phyloP scores from a whole-genome alignment of 169 alveolate genomes.

The Plasmodium cynomolgi region DNA sequence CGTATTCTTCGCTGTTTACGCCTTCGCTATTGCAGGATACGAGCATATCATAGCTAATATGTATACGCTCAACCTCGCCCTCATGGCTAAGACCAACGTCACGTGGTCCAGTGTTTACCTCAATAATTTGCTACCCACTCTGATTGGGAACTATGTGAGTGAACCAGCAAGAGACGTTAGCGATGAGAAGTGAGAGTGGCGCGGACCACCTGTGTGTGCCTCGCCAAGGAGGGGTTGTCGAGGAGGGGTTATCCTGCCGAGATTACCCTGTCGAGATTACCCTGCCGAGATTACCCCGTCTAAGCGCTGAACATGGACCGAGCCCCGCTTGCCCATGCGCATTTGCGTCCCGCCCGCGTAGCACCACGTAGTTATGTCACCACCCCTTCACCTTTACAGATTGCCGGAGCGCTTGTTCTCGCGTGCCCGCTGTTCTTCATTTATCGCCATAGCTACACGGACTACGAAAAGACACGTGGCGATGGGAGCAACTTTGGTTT shows the following conservation, averaged over 20 bases:
- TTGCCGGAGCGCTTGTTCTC: constrained; percentile 45
- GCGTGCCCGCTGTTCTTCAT: constrained; percentile 30
- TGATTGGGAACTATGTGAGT: constrained; percentile 79
- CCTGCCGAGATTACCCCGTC: no score
- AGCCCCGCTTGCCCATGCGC: background rate
- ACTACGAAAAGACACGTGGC: constrained; percentile 12
- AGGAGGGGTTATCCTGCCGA: no score
- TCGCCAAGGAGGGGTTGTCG: no score
- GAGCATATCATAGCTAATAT: constrained; percentile 85
- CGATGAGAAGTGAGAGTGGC: no score
- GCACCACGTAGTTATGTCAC: background rate
- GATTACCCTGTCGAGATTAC: no score
- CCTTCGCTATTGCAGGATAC: constrained; percentile 87
- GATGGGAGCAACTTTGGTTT: background rate
- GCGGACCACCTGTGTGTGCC: no score
- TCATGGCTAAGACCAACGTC: constrained; percentile 66
- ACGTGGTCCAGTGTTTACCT: constrained; percentile 70
- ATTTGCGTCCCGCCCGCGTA: background rate
- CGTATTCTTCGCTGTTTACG: constrained; percentile 76
- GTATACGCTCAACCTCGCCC: constrained; percentile 82
- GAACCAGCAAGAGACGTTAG: background rate
- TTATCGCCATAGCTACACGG: background rate
- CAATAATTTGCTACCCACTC: constrained; percentile 77
- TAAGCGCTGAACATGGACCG: no score
- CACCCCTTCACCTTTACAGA: background rate